Evolutionary conservation across 768 basidiomycete genomes (phyloP).

Genomic region (Auricularia cornea): DNA sequence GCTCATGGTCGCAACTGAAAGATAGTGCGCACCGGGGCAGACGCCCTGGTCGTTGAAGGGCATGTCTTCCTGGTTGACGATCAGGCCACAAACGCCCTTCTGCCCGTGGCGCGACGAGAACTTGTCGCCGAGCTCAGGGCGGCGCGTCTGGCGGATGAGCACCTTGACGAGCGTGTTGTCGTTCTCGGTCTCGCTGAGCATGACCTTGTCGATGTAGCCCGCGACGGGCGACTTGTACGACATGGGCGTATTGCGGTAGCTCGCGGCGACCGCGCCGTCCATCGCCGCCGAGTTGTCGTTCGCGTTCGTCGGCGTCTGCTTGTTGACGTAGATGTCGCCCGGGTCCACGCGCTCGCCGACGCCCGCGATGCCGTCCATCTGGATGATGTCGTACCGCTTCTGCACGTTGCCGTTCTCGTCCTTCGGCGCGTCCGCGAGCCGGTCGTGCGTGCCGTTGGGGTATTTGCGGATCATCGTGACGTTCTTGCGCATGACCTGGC

Average conservation of each 20-base stretch:
- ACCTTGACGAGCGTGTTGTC: conserved; percentile 97
- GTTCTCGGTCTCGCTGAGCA: conserved; percentile 94
- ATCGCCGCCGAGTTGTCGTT: conserved; percentile 67
- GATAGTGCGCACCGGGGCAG: conserved; percentile 56
- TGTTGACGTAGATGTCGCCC: conserved; percentile 92
- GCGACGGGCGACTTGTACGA: conserved; percentile 90
- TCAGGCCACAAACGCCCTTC: conserved; percentile 97
- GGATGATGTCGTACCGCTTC: conserved; percentile 86
- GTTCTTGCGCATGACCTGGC: conserved; percentile 95
- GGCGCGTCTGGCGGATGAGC: conserved; percentile 89
- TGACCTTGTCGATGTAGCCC: conserved; percentile 93
- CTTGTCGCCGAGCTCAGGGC: conserved; percentile 96
- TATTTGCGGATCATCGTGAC: conserved; percentile 91
- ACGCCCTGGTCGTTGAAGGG: conserved; percentile 99
- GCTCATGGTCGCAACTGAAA: not conserved
- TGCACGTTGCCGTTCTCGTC: conserved; percentile 73
- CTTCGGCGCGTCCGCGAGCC: conserved; percentile 83
- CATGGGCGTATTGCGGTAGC: conserved; percentile 89
- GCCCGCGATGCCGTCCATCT: conserved; percentile 86
- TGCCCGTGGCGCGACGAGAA: conserved; percentile 97
- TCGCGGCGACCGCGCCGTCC: conserved; percentile 70
- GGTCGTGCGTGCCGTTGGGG: conserved; percentile 96
- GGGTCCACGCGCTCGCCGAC: conserved; percentile 92
- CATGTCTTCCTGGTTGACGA: conserved; percentile 98
- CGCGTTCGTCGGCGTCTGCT: conserved; percentile 93